Conservation (phyloP, 2,329 filamentous ascomycete genomes). For the Knoxdaviesia proteae region DNA sequence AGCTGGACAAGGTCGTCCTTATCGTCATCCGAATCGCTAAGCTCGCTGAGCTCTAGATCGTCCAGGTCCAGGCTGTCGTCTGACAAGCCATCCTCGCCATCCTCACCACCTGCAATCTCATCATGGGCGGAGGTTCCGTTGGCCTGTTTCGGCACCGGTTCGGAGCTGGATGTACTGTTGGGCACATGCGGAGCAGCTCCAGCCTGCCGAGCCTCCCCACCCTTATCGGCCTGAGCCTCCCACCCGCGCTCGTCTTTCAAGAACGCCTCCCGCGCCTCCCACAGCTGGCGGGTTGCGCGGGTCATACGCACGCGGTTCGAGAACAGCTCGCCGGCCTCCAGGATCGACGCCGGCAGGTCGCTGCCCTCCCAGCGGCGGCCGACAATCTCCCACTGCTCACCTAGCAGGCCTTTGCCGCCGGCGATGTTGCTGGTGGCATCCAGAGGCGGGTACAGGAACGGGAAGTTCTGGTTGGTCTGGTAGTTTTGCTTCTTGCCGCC, state of each 20-base stretch:
- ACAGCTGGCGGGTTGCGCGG: slow-evolving; percentile 74
- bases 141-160: too few relatives aligned
- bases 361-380: slow-evolving; percentile 82
- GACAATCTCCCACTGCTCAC: slow-evolving; percentile 59
- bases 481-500: slow-evolving; percentile 98
- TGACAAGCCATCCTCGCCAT: slow-evolving; percentile 18
- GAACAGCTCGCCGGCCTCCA: slow-evolving; percentile 87
- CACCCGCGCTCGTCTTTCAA: slow-evolving; percentile 85
- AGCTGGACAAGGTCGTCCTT: slow-evolving; percentile 19
- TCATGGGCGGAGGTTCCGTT: too few relatives aligned
- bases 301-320: slow-evolving; percentile 80
- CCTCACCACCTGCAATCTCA: slow-evolving; percentile 5
- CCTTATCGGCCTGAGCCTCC: slow-evolving; percentile 29
- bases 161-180: too few relatives aligned
- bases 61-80: slow-evolving; percentile 16
- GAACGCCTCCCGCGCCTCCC: slow-evolving; percentile 82
- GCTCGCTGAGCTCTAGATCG: slow-evolving; percentile 23
- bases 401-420: slow-evolving; percentile 71
- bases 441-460: slow-evolving; percentile 87
- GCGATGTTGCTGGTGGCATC: slow-evolving; percentile 76
- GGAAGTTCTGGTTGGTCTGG: slow-evolving; percentile 96
- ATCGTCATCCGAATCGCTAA: slow-evolving; percentile 16
- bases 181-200: too few relatives aligned
- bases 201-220: background rate
- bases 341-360: slow-evolving; percentile 80